Base-by-base conservation (phyloP, 768 basidiomycete species). In the Ramaria sp. region DNA sequence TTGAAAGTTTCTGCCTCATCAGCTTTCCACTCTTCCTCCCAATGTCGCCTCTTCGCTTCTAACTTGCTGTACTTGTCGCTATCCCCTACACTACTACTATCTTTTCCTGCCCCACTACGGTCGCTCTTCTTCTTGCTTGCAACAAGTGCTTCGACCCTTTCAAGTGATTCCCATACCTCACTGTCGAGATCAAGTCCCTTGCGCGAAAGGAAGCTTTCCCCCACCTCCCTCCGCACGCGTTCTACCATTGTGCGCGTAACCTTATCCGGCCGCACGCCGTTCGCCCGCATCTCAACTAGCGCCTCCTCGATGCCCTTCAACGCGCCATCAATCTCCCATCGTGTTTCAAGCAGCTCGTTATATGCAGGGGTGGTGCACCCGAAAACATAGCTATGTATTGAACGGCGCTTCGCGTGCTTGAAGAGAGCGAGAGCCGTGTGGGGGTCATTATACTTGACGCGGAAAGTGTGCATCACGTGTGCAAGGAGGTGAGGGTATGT, bases 351-450 rank as follows among this genome's bases (percentile, higher is more conserved):
- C 19, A 93, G 76, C 66, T 95, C 91, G 68, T 93, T 91, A 70
- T 95, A 96, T 0, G 85, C 87, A 10, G 77, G 77, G 0, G 92
- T 88, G 10, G 89, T 86, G 69, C 94, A 97, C 2, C 93, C 94
- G 63, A 85, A 84, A 31, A 94, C 85, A 68, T 90, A 97, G 4
- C 87, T 91, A 4, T 83, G 75, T 50, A 86, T 79, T 1, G 88
- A 90, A 3, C 83, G 78, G 41, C 78, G 77, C 41, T 83, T 80
- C 0, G 91, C 88, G 67, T 92, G 78, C 51, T 84, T 75, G 72
- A 96, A 97, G 24, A 95, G 77, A 19, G 84, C 76, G 17, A 97
- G 77, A 1, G 92, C 84, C 27, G 91, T 76, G 63, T 91, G 78
- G 1, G 93, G 91, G 59, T 92, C 84, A 17, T 69, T 69, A 68